Evolutionary conservation across 208 protist genomes (phyloP), one percentile per base, ranked within the genome.

Genomic region (Porcisia deanei): DNA sequence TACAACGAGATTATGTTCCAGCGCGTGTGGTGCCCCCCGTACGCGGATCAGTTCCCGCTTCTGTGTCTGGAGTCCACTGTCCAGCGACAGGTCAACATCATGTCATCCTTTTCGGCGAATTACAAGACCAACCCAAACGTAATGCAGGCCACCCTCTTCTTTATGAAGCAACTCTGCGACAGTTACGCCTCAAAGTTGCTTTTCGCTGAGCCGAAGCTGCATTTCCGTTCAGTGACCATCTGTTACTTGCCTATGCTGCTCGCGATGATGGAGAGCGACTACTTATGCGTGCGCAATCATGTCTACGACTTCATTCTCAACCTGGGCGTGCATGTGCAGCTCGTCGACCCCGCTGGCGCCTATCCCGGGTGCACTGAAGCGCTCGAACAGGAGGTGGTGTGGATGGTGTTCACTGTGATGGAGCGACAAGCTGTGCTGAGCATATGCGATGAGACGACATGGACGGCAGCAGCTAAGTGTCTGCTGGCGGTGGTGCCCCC

Each of bases 231-330:
- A 12, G 89, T 96, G 25, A 95, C 82, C 37, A 78, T 94, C n/a
- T 94, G 88, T 72, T 96, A 93, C 70, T 71, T 95, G 52, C 89
- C 91, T 39, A 91, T 85, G 70, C 78, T 96, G 47, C 88, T 95
- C 47, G 80, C 85, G 47, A 88, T 90, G 85, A 95, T 96, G 91
- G 79, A 86, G 71, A 95, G 87, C 76, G 91, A 94, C 67, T 97
- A 97, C 76, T 76, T 94, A 43, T 97, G 88, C 75, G 91, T 97
- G 73, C 87, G 90, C 71, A 88, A 88, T 60, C 91, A 97, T 76
- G 94, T 97, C 53, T 97, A 96, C 80, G 91, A 96, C 80, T 89
- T 97, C 65, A 58, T 97, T 3, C 57, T 96, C 14, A 95, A 89
- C 57, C 81, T 97, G 14, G 89, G 88, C 41, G 79, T 91, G 63